Conservation (phyloP, 2,329 filamentous ascomycete species). For the Penicillium griseofulvum region DNA sequence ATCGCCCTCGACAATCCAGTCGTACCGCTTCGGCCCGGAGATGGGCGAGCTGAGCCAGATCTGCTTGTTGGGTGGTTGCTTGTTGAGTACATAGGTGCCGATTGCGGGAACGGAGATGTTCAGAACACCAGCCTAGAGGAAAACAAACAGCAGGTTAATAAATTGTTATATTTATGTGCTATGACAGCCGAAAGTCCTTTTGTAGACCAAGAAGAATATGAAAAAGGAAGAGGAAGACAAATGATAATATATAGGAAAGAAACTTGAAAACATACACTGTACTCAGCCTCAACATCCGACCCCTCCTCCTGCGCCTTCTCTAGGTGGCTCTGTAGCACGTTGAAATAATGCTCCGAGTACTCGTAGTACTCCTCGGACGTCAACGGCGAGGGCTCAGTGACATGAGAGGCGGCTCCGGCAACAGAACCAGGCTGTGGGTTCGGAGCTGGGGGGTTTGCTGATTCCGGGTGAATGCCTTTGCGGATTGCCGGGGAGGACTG, state of each 20-base stretch:
- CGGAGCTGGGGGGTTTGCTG: constrained; percentile 52
- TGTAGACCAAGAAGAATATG: background rate
- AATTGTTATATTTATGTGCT: background rate
- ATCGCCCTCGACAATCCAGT: constrained; percentile 75
- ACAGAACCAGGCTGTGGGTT: constrained; percentile 41
- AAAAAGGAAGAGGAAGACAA: background rate
- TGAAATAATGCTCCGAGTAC: constrained; percentile 72
- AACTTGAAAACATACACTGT: constrained; percentile 60
- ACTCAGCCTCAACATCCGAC: constrained; percentile 79
- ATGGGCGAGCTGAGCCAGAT: constrained; percentile 94
- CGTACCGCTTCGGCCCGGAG: constrained; percentile 89
- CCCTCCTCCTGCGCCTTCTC: constrained; percentile 74
- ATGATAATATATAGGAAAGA: background rate
- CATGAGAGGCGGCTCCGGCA: constrained; percentile 40
- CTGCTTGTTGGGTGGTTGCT: constrained; percentile 94
- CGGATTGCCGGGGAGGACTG: constrained; percentile 34
- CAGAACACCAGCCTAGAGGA: constrained; percentile 73
- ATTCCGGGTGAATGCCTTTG: constrained; percentile 61
- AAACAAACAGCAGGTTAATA: background rate
- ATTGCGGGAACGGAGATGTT: constrained; percentile 66
- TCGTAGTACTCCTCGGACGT: constrained; percentile 72
- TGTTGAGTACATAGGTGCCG: constrained; percentile 93
- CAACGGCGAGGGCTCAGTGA: constrained; percentile 61
- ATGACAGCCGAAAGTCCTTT: background rate
- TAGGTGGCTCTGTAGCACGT: constrained; percentile 56